Conservation (phyloP, 208 protist genomes). For the Leishmania tropica region DNA sequence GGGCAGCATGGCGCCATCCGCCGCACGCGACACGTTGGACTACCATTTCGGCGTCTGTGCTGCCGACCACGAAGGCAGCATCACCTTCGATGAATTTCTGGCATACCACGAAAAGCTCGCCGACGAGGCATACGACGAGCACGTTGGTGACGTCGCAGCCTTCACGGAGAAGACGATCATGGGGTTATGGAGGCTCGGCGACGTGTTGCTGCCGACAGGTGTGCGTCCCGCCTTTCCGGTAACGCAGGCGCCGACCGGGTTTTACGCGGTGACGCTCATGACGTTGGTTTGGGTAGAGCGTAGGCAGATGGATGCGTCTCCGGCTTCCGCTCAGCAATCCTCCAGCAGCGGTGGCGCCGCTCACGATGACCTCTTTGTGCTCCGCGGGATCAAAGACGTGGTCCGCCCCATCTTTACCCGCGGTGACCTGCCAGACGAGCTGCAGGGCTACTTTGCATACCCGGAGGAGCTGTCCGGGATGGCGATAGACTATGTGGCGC, state of each 20-base stretch:
- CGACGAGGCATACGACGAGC: constrained; percentile 63
- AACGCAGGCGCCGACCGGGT: constrained; percentile 38
- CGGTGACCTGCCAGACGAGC: constrained; percentile 70
- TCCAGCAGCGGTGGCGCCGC: neutral
- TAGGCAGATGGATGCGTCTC: neutral
- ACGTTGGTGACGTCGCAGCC: constrained; percentile 46
- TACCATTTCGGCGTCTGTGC: constrained; percentile 65
- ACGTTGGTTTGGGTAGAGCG: constrained; percentile 71
- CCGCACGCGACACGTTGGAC: constrained; percentile 59
- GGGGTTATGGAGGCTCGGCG: constrained; percentile 71
- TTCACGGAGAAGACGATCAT: constrained; percentile 74
- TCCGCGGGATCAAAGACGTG: constrained; percentile 68
- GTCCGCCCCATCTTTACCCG: constrained; percentile 80
- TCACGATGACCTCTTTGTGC: constrained; percentile 30
- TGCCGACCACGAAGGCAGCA: constrained; percentile 44
- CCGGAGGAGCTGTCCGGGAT: constrained; percentile 70
- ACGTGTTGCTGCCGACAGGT: constrained; percentile 74
- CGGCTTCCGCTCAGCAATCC: neutral
- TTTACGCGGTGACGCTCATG: constrained; percentile 77
- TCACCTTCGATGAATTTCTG: constrained; percentile 85
- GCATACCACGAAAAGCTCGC: constrained; percentile 80
- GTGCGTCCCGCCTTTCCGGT: constrained; percentile 66
- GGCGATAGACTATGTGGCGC: constrained; percentile 52
- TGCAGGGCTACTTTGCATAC: constrained; percentile 87
- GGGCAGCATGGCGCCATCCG: constrained; percentile 69